phyloP scores from a whole-genome alignment of 106 monocot species.

The Amphibolis antarctica region DNA sequence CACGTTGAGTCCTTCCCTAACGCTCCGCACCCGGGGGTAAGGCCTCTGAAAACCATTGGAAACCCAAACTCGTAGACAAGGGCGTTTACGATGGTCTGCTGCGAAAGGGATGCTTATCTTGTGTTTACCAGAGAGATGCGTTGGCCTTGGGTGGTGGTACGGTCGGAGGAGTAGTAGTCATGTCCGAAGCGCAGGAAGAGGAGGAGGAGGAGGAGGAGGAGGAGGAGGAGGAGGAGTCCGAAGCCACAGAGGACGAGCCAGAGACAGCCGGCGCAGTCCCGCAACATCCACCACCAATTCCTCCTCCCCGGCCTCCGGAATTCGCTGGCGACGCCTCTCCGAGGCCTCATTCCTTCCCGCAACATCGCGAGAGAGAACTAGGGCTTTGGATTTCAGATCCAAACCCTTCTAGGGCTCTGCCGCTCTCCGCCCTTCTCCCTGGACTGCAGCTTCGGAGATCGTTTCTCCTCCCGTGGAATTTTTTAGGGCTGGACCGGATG shows the following conservation, averaged over 20 bases:
- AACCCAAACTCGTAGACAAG: no score
- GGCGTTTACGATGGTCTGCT: no score
- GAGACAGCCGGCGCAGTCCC: background rate
- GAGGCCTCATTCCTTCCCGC: background rate
- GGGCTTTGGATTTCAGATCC: background rate
- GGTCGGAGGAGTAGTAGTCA: no score
- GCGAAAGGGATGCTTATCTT: background rate
- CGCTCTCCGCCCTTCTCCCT: no score
- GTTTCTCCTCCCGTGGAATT: no score
- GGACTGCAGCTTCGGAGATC: no score
- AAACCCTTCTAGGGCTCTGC: background rate
- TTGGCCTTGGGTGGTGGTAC: no score
- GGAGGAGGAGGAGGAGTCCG: background rate
- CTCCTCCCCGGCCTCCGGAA: conserved; percentile 15
- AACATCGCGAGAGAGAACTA: background rate
- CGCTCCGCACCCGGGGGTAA: conserved; percentile 7
- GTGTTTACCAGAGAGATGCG: conserved; percentile 2
- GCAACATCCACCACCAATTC: background rate
- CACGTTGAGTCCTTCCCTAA: conserved; percentile 33
- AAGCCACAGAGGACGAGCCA: conserved; percentile 6
- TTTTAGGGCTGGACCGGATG: no score
- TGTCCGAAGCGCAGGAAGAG: conserved; percentile 1
- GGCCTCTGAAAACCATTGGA: conserved; percentile 22
- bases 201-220: background rate
- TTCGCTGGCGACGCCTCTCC: conserved; percentile 7